These are phyloP conservation scores for Nannochloris sp. DNA, from an alignment of 139 green algal genomes.

Conservation along the genomic window DNA sequence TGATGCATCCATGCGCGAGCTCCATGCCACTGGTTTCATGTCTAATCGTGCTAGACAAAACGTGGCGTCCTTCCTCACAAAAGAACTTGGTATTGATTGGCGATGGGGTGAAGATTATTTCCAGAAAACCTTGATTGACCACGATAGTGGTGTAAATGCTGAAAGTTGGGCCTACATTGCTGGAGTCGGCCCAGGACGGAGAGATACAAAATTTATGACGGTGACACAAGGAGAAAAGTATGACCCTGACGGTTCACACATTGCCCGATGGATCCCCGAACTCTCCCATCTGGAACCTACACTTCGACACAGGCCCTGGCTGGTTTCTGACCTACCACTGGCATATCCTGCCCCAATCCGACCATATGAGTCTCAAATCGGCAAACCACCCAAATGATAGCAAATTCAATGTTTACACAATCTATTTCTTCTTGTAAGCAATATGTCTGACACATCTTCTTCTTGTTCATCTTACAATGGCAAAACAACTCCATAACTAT, in stretches of 20 bases:
- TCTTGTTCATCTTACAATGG: neutral
- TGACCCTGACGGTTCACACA: conserved; percentile 33
- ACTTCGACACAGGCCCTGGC: neutral
- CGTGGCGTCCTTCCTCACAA: conserved; percentile 37
- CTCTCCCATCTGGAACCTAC: conserved; percentile 16
- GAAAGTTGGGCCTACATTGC: conserved; percentile 59
- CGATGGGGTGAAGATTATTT: conserved; percentile 63
- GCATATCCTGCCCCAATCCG: conserved; percentile 12
- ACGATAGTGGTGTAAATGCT: conserved; percentile 58
- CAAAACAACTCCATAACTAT: neutral
- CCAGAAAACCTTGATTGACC: conserved; percentile 60
- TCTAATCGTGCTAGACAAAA: conserved; percentile 73
- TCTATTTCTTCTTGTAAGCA: too few species aligned
- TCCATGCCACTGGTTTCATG: conserved; percentile 67
- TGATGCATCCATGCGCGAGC: conserved; percentile 80
- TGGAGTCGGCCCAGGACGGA: conserved; percentile 36
- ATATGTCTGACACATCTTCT: too few species aligned
- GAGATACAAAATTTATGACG: conserved; percentile 41
- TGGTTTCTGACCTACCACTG: neutral
- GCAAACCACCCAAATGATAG: neutral
- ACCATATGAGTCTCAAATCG: conserved; percentile 12
- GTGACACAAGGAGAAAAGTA: conserved; percentile 51
- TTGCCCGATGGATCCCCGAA: conserved; percentile 37
- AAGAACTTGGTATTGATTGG: conserved; percentile 68
- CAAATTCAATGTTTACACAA: too few species aligned